A percentile compares a stretch with the other conserved stretches of the same genome.
Evolutionary conservation across 169 alveolate genomes (phyloP).

Genomic region (Prorocentrum cordatum): DNA sequence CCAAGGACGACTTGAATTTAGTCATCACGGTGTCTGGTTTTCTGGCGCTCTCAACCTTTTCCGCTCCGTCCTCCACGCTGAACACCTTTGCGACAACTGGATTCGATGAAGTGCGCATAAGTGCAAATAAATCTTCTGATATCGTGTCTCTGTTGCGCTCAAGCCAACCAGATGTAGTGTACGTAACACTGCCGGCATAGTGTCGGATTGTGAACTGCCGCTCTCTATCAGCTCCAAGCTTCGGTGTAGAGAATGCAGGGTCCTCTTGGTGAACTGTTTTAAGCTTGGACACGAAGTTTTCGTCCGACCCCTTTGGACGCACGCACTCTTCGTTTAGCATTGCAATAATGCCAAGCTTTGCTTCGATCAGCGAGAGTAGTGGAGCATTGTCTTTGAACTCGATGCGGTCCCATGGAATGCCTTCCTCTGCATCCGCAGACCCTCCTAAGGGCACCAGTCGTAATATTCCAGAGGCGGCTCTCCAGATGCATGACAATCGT

Average conservation of each 20-base stretch:
- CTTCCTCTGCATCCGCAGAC: too few species aligned
- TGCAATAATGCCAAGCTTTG: slow-evolving; percentile 54
- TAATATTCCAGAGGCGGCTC: too few species aligned
- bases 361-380: slow-evolving; percentile 29
- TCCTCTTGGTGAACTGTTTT: slow-evolving; percentile 43
- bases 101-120: slow-evolving; percentile 41
- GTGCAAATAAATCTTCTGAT: neutral
- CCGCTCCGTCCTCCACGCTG: neutral
- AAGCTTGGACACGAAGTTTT: slow-evolving; percentile 58
- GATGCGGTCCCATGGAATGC: slow-evolving; percentile 65
- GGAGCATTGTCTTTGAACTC: slow-evolving; percentile 66
- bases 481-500: too few species aligned
- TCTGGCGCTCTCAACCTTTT: neutral
- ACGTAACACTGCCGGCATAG: slow-evolving; percentile 58
- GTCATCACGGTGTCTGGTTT: neutral
- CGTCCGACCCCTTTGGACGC: slow-evolving; percentile 44
- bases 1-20: slow-evolving; percentile 26
- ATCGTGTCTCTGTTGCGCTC: slow-evolving; percentile 57
- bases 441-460: too few species aligned
- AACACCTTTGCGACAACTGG: slow-evolving; percentile 7
- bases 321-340: slow-evolving; percentile 63
- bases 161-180: slow-evolving; percentile 50
- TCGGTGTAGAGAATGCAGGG: slow-evolving; percentile 27
- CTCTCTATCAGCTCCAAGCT: slow-evolving; percentile 26
- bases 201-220: slow-evolving; percentile 38